A percentile compares a stretch with the other conserved stretches of the same genome.
phyloP scores from a whole-genome alignment of 345 rosid species.

The Populus pruinosa region DNA sequence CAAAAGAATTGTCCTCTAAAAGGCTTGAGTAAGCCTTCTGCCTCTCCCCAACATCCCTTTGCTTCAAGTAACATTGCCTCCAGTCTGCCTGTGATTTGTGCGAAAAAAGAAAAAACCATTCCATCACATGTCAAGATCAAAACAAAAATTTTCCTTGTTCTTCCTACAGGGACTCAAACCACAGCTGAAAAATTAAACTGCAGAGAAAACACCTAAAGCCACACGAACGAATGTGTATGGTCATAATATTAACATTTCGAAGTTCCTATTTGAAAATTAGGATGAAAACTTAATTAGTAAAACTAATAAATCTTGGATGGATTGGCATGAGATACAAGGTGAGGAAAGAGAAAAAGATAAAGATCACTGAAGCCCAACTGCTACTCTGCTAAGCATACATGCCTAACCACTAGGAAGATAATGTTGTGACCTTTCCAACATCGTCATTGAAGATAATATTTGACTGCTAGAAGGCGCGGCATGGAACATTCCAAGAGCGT shows the following conservation, averaged over 20 bases:
- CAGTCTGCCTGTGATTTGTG: conserved; percentile 60
- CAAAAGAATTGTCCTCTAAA: conserved; percentile 84
- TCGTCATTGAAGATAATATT: no score
- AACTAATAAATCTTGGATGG: no score
- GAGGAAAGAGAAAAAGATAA: no score
- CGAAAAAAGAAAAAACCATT: neutral
- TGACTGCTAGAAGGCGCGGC: no score
- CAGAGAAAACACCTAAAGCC: neutral
- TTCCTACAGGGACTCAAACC: neutral
- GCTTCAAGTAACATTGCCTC: conserved; percentile 92
- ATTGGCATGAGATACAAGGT: no score
- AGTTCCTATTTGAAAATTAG: neutral
- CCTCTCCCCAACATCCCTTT: conserved; percentile 89
- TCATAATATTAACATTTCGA: neutral
- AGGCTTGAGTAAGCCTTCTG: conserved; percentile 83
- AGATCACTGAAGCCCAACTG: no score
- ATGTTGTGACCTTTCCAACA: no score
- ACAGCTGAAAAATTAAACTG: neutral
- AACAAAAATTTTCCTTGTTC: neutral
- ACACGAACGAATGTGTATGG: neutral
- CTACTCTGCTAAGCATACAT: no score
- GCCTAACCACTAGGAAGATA: no score
- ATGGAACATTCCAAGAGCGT: no score
- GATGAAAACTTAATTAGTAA: no score
- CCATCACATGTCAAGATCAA: conserved; percentile 7